Evolutionary conservation across 23 red algal genomes (phyloP), one percentile per base, ranked within the genome.

Genomic region (Gracilaria gracilis): DNA sequence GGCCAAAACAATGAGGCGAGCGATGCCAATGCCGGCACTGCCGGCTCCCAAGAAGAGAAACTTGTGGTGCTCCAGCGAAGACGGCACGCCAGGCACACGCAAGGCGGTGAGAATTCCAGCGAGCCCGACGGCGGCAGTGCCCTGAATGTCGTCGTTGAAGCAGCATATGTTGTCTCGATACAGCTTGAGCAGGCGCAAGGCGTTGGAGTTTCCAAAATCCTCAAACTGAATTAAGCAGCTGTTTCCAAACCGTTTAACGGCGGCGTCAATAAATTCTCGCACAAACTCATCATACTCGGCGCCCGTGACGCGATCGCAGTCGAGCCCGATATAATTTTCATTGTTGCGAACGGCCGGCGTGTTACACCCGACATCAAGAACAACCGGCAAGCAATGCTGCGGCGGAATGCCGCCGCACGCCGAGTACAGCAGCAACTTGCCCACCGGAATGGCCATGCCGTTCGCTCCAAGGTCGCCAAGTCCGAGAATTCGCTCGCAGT

Each of bases 131-230:
- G 81, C 86, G 32, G 93, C 97, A 70, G 97, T 98, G 32, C 97
- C 94, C 75, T 98, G 97, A 61, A 98, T 98, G 80, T 98, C 97
- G 74, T 98, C 97, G 62, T 98, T 98, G 79, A 98, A 98, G 54
- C 85, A 95, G 49, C 90, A 95, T 29, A 90, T 61, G n/a, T 51
- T 25, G 37, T 93, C 29, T 20, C 87, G 89, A 53, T 93, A 96
- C 16, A 62, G 69, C 27, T 95, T 46, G 42, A 98, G 92, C 73
- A 98, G 82, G 4, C 90, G 93, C 48, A 87, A 65, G 23, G 97
- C 97, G 44, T 96, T 96, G 29, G 93, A 66, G 46, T 96, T 94
- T 37, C 84, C 93, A 94, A 98, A 98, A 76, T 98, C 97, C 80
- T 98, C 97, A 89, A 95, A 98, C 88, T 98, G 97, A 42, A 95